A percentile compares a stretch with the other conserved stretches of the same genome.
These are phyloP conservation scores for Alternaria ethzedia DNA, from an alignment of 2,329 filamentous ascomycete species.

Conservation along the genomic window DNA sequence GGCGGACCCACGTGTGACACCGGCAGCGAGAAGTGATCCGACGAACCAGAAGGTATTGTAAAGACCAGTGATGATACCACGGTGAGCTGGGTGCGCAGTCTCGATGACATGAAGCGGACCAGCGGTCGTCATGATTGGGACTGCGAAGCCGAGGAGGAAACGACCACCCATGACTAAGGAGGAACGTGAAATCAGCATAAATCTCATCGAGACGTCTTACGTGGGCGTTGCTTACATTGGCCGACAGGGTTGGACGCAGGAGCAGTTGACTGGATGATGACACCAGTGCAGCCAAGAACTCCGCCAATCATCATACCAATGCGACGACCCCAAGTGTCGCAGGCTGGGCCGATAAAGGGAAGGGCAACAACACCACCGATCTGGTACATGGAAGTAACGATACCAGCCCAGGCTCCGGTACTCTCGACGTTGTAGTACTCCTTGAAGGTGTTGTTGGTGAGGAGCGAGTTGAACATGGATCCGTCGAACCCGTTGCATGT, in stretches of 20 bases:
- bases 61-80: conserved; percentile 55
- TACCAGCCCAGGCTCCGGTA: conserved; percentile 53
- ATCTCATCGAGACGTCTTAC: neutral
- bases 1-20: conserved; percentile 31
- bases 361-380: conserved; percentile 55
- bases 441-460: conserved; percentile 54
- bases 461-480: conserved; percentile 60
- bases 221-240: conserved; percentile 42
- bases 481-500: conserved; percentile 67
- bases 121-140: conserved; percentile 62
- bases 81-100: conserved; percentile 64
- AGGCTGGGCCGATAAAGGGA: conserved; percentile 55
- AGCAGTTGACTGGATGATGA: conserved; percentile 56
- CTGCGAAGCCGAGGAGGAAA: conserved; percentile 66
- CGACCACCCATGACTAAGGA: conserved; percentile 59
- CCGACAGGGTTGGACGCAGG: conserved; percentile 46
- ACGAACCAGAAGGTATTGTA: conserved; percentile 56
- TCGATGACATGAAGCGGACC: conserved; percentile 67
- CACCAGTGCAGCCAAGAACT: conserved; percentile 56
- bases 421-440: conserved; percentile 51
- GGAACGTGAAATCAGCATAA: neutral
- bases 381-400: conserved; percentile 57
- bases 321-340: conserved; percentile 52
- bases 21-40: conserved; percentile 41
- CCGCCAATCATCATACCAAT: conserved; percentile 61